These are phyloP conservation scores for Kazachstania africana DNA, from an alignment of 805 yeast genomes.

Conservation along the genomic window DNA sequence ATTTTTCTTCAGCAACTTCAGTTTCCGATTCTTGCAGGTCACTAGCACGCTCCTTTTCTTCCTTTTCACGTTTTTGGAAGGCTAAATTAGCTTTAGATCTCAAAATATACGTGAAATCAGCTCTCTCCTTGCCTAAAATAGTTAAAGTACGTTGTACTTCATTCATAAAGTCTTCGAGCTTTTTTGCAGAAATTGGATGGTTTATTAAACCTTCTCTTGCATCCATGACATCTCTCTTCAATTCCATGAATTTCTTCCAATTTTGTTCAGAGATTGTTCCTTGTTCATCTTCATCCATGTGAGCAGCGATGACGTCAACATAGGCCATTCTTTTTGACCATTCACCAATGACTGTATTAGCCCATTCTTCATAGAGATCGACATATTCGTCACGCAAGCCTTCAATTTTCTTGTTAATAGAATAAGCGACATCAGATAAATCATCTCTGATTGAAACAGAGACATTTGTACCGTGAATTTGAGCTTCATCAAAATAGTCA, in stretches of 20 bases:
- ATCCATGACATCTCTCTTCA: constrained; percentile 43
- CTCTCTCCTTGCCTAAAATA: constrained; percentile 45
- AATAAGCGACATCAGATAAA: constrained; percentile 22
- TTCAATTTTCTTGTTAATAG: constrained; percentile 28
- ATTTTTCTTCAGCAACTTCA: too few relatives aligned
- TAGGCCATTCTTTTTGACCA: constrained; percentile 49
- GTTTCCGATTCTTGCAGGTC: too few relatives aligned
- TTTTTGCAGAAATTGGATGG: constrained; percentile 5
- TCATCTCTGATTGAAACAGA: constrained; percentile 26
- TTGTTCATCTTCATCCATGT: constrained; percentile 20
- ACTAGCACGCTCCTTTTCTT: too few relatives aligned
- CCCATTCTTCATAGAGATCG: constrained; percentile 64
- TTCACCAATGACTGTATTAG: constrained; percentile 53
- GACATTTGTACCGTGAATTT: constrained; percentile 3
- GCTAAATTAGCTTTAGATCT: constrained; percentile 48
- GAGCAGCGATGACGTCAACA: constrained; percentile 21
- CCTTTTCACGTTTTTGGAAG: constrained; percentile 42
- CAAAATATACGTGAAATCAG: constrained; percentile 44
- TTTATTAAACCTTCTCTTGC: constrained; percentile 42
- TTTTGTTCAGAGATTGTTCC: constrained; percentile 32
- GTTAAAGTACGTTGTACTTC: constrained; percentile 32
- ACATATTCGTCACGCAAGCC: constrained; percentile 35
- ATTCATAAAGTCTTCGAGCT: constrained; percentile 21
- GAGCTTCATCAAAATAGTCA: constrained; percentile 26
- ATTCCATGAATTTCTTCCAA: constrained; percentile 49